Evolutionary conservation across 2,329 filamentous ascomycete species (phyloP), one percentile per base, ranked within the genome.

Genomic region (Tolypocladium capitatum): DNA sequence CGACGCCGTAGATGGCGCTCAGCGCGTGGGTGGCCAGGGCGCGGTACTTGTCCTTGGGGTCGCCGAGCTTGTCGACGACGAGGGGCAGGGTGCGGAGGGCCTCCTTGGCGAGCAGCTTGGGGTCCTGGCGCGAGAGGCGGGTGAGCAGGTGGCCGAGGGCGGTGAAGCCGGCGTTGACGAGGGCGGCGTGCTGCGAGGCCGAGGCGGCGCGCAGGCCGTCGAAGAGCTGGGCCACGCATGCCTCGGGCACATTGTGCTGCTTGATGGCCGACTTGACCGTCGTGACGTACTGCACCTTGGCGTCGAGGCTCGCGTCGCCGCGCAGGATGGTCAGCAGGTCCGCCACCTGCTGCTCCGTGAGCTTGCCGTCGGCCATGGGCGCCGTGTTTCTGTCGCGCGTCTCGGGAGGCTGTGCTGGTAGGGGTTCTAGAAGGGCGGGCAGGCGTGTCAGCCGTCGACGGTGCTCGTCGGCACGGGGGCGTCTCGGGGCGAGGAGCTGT

Each of bases 131-230:
- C 51, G 82, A 83, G 50, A 96, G 73, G 49, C 91, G 83, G 62
- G 91, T 94, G 56, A 94, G 73, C 53, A 95, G 77, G 64, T 96
- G 90, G 56, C 84, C 86, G 50, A 96, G 78, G 3, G 87, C 87
- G 4, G 88, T 91, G 64, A 95, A 91, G 49, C 86, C 89, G 46
- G 87, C 85, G 49, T 86, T 84, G 54, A 84, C 81, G 52, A 95
- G 81, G 32, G 80, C 78, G 40, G 83, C 83, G 59, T 94, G 85
- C 57, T 86, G 83, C 38, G 86, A 86, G 47, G 74, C 71, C 55
- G 91, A 84, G 51, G 87, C 85, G 46, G 81, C 69, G 53, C 84
- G 83, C 58, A 94, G 74, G 53, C 83, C 86, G 51, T 96, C 88
- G 67, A 95, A 94, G 53, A 95, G 79, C 49, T 79, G 73, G 27